Conservation (phyloP, 1,284 basidiomycete species). For the Apiotrichum gamsii region DNA sequence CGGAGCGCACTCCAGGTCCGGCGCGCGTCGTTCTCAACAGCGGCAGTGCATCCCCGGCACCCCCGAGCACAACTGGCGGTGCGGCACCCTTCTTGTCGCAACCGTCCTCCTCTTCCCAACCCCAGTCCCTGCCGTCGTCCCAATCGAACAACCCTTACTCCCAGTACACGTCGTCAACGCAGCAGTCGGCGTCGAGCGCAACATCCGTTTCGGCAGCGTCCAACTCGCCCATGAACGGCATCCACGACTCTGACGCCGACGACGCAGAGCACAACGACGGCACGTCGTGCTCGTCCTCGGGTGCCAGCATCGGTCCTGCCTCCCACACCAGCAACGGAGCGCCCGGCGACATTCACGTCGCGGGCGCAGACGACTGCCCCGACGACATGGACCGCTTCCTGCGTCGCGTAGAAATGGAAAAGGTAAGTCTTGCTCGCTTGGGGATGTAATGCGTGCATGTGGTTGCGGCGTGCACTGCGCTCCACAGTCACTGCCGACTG, state of each 20-base stretch:
- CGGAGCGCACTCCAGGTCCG: background rate
- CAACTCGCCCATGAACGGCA: too few species aligned
- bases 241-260: background rate
- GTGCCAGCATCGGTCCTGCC: slow-evolving; percentile 4
- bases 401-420: slow-evolving; percentile 42
- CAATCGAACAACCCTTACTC: too few species aligned
- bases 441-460: too few species aligned
- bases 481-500: too few species aligned
- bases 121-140: background rate
- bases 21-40: background rate
- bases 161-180: background rate
- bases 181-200: background rate
- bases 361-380: slow-evolving; percentile 12
- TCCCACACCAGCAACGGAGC: slow-evolving; percentile 4
- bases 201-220: background rate
- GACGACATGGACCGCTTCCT: slow-evolving; percentile 38
- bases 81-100: too few species aligned
- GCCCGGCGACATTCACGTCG: slow-evolving; percentile 4
- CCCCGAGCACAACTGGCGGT: too few species aligned
- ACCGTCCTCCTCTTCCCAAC: too few species aligned
- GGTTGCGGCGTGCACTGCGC: too few species aligned
- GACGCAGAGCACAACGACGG: slow-evolving; percentile 6
- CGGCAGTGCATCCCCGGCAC: too few species aligned
- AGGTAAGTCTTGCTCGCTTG: slow-evolving; percentile 30
- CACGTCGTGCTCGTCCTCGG: slow-evolving; percentile 4